Percentiles rank a stretch among this genome's conserved stretches.
Conservation (phyloP, 805 yeast species). For the Zygosaccharomyces bisporus region DNA sequence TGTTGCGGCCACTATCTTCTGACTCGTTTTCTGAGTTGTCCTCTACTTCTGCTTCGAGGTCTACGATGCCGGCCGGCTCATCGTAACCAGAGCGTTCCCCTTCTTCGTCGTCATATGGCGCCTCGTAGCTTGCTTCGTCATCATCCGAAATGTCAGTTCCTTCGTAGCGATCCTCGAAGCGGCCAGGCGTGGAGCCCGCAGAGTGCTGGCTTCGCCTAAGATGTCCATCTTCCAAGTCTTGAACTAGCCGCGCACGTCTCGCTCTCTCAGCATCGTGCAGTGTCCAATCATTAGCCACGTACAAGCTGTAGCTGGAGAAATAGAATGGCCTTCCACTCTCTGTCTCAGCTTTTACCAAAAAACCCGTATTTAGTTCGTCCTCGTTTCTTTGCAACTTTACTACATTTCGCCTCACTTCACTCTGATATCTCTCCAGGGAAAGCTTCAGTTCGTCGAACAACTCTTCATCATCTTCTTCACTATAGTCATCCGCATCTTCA, state of each 20-base stretch:
- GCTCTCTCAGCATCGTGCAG: slow-evolving; percentile 15
- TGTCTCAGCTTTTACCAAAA: neutral
- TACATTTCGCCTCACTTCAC: neutral
- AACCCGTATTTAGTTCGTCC: neutral
- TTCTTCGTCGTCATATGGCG: slow-evolving; percentile 8
- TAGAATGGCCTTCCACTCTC: slow-evolving; percentile 1
- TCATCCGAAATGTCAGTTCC: slow-evolving; percentile 13
- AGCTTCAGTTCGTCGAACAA: slow-evolving; percentile 2
- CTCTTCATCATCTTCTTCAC: slow-evolving; percentile 14
- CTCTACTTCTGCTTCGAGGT: slow-evolving; percentile 13
- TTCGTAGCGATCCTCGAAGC: neutral
- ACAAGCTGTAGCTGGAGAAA: slow-evolving; percentile 9
- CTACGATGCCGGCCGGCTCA: slow-evolving; percentile 2
- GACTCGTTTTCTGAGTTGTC: slow-evolving; percentile 11
- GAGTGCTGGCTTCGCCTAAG: neutral
- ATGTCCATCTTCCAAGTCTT: neutral
- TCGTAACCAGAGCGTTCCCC: slow-evolving; percentile 5
- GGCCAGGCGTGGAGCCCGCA: neutral
- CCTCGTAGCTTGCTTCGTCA: slow-evolving; percentile 4
- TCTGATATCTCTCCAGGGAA: slow-evolving; percentile 1
- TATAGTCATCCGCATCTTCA: slow-evolving; percentile 1
- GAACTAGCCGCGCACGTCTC: slow-evolving; percentile 12
- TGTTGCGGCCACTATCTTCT: slow-evolving; percentile 15
- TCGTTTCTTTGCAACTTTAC: neutral
- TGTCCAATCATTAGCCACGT: slow-evolving; percentile 7